Base-by-base conservation (phyloP, 177 flowering plant species). In the Vitis hybrid region DNA sequence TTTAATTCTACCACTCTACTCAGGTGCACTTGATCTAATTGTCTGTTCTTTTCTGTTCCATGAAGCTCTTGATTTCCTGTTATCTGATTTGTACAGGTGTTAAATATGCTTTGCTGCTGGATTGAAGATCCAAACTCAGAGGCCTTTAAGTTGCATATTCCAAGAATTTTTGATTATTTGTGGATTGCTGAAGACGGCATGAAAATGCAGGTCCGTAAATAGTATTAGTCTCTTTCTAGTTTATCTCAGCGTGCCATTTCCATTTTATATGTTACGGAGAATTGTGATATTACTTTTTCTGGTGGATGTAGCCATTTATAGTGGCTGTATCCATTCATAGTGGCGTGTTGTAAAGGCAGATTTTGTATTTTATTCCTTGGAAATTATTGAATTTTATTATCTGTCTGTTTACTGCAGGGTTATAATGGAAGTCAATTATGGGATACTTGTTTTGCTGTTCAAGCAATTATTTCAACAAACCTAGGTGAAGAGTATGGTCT, bases 161-260 rank as follows among this genome's bases (percentile, higher is more conserved):
- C 86, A 61, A 74, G 85, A 75, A 75, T 85, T 10, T 52, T 21
- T 66, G 87, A 82, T 74, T 88, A 80, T 70, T 61, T 88, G 56
- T 88, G 92, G 92, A 52, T 88, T 76, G 92, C 91, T 20, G 91
- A 88, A 80, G 91, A 88, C 82, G 91, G 91, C 71, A 86, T 88
- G 91, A 88, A 88, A 79, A 88, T 88, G 90, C 86, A 88, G 92
- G 92, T 85, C 1, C 52, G 35, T 27, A 1, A 30, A 3, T 66
- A 3, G 32, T 14, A 3, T 24, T 18, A 13, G 48, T 21, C 62
- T 67, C 5, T 32, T 15, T 2, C n/a, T 54, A n/a, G 2, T 54
- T 11, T 54, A 54, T 11, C 57, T 18, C 64, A 15, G 14, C 5
- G 8, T 11, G 15, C 46, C 2, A 15, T 13, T n/a, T 4, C 7